Base-by-base conservation (phyloP, 352 stramenopile genomes). In the Phytophthora citrophthora region DNA sequence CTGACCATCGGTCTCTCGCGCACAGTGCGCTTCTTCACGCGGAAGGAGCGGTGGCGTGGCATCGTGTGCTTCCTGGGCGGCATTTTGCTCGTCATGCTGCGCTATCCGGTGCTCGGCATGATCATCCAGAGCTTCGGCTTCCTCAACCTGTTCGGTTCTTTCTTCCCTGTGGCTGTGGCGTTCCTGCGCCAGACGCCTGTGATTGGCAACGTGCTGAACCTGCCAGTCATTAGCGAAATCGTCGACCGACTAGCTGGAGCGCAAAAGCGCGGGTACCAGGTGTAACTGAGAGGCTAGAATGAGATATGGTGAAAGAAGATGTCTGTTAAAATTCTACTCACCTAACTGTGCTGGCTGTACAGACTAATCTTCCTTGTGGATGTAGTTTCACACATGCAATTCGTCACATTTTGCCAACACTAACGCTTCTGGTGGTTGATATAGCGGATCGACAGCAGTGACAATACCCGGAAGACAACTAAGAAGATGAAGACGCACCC, bases 101-200 rank as follows among this genome's bases (percentile, higher is more conserved):
- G 95, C 55, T 98, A 88, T 74, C 91, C 91, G 29, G 85, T 98
- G 56, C 76, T 98, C 49, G 95, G 95, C 48, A 98, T 98, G 93
- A 74, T 97, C 38, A 81, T 93, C 47, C 95, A 98, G 72, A 77
- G 90, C 4, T 98, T 98, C 64, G 95, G 95, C 57, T 94, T 98
- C 56, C 75, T 98, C 11, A 98, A 98, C 79, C 76, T 98, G 34
- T 98, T 98, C 77, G 95, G 95, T 63, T 97, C 97, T 55, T 98
- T 98, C 71, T 98, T 98, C 72, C 94, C 95, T 1, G 96, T 98
- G 61, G 94, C 93, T 0, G 90, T 97, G 29, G 90, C 93, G 29
- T 97, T 96, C 64, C 77, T 98, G 74, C 88, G 91, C 23, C 90
- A 98, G 72, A 97, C 91, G 45, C 95, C 95, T 1, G 86, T 98